Evolutionary conservation across 257 asterid species (phyloP).

Genomic region (Striga asiatica): DNA sequence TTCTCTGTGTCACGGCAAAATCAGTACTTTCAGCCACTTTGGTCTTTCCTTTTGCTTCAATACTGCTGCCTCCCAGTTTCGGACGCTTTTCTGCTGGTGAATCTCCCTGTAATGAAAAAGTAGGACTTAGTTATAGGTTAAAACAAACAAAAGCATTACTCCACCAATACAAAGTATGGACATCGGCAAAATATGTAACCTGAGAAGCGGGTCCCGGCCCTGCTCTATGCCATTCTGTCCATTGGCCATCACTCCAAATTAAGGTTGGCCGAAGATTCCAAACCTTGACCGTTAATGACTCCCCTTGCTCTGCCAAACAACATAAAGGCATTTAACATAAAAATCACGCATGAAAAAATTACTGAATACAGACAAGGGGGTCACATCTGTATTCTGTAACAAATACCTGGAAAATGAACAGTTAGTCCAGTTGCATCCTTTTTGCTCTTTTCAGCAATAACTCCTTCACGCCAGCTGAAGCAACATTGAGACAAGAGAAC

Average conservation of each 20-base stretch:
- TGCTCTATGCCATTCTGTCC: conserved; percentile 67
- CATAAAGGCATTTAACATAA: conserved; percentile 6
- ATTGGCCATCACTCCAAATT: conserved; percentile 71
- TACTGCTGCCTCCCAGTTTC: conserved; percentile 40
- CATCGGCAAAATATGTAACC: conserved; percentile 36
- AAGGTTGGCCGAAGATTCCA: conserved; percentile 85
- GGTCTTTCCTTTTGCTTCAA: conserved; percentile 43
- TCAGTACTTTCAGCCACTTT: conserved; percentile 30
- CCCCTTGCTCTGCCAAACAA: conserved; percentile 46
- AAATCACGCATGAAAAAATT: conserved; percentile 11
- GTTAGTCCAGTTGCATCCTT: conserved; percentile 50
- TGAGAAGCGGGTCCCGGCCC: conserved; percentile 35
- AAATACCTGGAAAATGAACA: conserved; percentile 78
- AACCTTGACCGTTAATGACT: conserved; percentile 42
- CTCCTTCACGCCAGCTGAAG: conserved; percentile 94
- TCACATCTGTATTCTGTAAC: background rate
- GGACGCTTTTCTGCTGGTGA: conserved; percentile 67
- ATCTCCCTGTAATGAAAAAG: conserved; percentile 57
- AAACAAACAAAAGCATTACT: no score
- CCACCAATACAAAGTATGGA: no score
- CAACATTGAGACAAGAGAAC: conserved; percentile 20
- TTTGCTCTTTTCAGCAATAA: conserved; percentile 55
- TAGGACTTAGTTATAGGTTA: conserved; percentile 7
- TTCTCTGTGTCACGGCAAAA: conserved; percentile 24
- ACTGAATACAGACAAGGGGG: background rate